These are phyloP conservation scores for peach (Prunus persica) DNA, from an alignment of 306 rosid species.

Conservation along the genomic window DNA sequence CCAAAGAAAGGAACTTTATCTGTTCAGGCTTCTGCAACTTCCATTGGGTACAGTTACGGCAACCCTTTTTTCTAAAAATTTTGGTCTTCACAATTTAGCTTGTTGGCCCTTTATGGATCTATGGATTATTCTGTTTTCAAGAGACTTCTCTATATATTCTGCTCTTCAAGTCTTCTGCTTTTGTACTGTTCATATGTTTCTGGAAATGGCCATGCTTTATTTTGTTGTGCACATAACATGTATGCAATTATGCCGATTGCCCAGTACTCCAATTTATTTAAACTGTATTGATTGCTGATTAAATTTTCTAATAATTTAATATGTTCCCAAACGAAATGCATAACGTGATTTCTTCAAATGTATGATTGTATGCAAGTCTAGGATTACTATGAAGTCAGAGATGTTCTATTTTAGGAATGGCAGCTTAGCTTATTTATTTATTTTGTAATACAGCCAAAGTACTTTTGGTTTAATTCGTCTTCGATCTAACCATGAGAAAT, in stretches of 20 bases:
- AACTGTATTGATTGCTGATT: background rate
- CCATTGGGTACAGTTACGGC: constrained; percentile 40
- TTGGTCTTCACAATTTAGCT: constrained; percentile 1
- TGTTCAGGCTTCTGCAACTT: constrained; percentile 29
- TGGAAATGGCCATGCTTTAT: background rate
- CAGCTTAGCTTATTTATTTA: background rate
- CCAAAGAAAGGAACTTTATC: constrained; percentile 29
- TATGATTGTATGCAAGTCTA: background rate
- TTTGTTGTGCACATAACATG: background rate
- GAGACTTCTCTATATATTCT: background rate
- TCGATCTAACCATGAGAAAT: background rate
- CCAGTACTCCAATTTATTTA: background rate
- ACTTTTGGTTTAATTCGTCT: background rate
- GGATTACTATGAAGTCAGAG: background rate
- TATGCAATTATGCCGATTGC: background rate
- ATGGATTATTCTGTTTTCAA: background rate
- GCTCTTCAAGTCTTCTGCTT: background rate
- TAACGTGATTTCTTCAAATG: background rate
- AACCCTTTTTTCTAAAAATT: constrained; percentile 14
- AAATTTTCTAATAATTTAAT: background rate
- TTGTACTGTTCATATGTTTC: background rate
- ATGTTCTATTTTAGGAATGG: background rate
- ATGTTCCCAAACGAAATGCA: background rate
- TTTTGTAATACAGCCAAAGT: background rate
- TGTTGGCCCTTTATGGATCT: background rate